Percentiles rank a stretch among this genome's conserved stretches.
These are phyloP conservation scores for Carallia brachiata DNA, from an alignment of 345 rosid genomes.

Conservation along the genomic window DNA sequence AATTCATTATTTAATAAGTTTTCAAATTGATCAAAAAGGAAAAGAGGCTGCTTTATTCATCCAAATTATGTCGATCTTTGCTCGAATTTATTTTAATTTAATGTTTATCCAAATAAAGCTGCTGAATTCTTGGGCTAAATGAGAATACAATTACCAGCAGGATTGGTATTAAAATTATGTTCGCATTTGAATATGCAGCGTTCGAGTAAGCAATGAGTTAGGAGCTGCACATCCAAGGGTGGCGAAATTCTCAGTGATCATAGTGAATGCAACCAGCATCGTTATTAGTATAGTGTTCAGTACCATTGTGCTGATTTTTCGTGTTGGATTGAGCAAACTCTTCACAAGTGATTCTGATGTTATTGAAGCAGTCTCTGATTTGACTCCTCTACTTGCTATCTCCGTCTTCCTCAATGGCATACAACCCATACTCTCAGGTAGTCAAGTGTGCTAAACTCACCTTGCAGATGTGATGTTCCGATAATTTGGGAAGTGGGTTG, in stretches of 20 bases:
- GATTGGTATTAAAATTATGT: no score
- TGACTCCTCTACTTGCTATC: constrained; percentile 79
- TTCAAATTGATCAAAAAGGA: no score
- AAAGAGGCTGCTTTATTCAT: no score
- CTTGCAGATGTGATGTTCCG: no score
- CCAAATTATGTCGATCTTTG: no score
- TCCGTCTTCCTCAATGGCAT: constrained; percentile 85
- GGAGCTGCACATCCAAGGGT: constrained; percentile 83
- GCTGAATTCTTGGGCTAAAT: no score
- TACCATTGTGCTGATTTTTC: constrained; percentile 44
- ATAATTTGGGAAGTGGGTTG: no score
- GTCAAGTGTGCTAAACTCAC: neutral
- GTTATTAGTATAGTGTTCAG: constrained; percentile 57
- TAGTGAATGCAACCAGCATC: constrained; percentile 62
- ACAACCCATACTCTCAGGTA: constrained; percentile 95
- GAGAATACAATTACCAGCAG: no score
- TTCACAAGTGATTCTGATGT: constrained; percentile 66
- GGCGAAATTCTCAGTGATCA: constrained; percentile 67
- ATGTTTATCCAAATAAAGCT: no score
- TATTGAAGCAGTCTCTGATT: constrained; percentile 57
- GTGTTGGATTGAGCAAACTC: constrained; percentile 59
- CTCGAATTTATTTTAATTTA: no score
- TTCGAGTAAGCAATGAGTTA: constrained; percentile 85
- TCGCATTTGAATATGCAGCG: constrained; percentile 33
- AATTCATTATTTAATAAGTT: no score